Evolutionary conservation across 768 basidiomycete genomes (phyloP).

Genomic region (Wakefieldia striispora): DNA sequence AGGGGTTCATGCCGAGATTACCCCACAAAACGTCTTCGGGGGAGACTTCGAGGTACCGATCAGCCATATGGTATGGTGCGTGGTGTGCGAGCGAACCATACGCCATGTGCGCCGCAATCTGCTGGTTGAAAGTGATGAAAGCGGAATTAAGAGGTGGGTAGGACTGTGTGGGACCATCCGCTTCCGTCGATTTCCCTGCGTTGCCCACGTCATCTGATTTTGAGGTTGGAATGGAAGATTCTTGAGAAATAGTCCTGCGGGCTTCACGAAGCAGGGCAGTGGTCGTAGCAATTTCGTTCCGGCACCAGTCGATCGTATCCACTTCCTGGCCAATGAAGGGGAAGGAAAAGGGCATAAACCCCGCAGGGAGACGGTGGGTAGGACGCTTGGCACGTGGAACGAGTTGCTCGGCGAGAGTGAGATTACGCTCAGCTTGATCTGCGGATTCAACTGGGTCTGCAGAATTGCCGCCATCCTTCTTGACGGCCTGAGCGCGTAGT

Average conservation of each 20-base stretch:
- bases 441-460: constrained; percentile 17
- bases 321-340: constrained; percentile 83
- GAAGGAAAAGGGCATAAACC: constrained; percentile 54
- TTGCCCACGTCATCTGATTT: constrained; percentile 24
- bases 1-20: constrained; percentile 87
- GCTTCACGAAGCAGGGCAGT: constrained; percentile 52
- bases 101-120: constrained; percentile 91
- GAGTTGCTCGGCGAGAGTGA: constrained; percentile 44
- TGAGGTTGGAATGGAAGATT: constrained; percentile 10
- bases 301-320: constrained; percentile 89
- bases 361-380: constrained; percentile 61
- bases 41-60: constrained; percentile 75
- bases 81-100: constrained; percentile 74
- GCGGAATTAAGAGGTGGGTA: constrained; percentile 69
- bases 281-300: constrained; percentile 65
- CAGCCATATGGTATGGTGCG: constrained; percentile 78
- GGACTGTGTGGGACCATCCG: constrained; percentile 22
- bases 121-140: constrained; percentile 89
- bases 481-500: constrained; percentile 54
- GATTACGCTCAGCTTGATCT: constrained; percentile 29
- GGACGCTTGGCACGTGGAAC: constrained; percentile 78
- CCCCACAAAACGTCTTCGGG: constrained; percentile 92
- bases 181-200: constrained; percentile 5
- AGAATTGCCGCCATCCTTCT: constrained; percentile 36
- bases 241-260: constrained; percentile 28